Base-by-base conservation (phyloP, 2,329 filamentous ascomycete species). In the Colletotrichum phormii region DNA sequence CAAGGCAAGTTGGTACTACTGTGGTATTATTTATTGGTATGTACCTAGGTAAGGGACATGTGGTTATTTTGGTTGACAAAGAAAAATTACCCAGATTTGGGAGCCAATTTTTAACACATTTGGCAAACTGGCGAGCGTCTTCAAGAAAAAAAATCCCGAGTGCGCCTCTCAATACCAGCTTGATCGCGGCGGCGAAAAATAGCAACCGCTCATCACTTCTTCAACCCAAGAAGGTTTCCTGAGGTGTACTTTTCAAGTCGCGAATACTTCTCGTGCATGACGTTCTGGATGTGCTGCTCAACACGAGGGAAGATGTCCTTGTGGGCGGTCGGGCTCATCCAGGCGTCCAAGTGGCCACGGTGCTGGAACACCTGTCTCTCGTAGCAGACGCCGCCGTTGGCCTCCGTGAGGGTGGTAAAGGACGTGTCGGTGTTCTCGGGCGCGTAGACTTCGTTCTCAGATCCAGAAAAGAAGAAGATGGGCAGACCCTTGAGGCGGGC, bases 271-370 rank as follows among this genome's bases (percentile, higher is more conserved):
- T 24, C 29, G 1, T n/a, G 46, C 5, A 35, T 12, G n/a, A 72
- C 59, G 6, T 69, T 72, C n/a, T 61, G 12, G 1, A 72, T 72
- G 55, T 70, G 66, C 7, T 60, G 58, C 5, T 70, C 22, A 5
- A 78, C 72, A 35, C 74, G 55, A 5, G 77, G 77, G 63, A 74
- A 79, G 1, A 78, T 75, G 29, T 77, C 77, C 55, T 67, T 46
- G 35, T 75, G 67, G 2, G 77, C 72, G 3, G 55, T 72, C 0
- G 76, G 49, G 12, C 77, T 76, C 75, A 79, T 78, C 77, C 78
- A 79, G n/a, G 72, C 72, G 54, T 79, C 77, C 31, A 79, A 31
- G 51, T 79, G 77, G 9, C 78, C 77, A 29, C 75, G 75, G 15
- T 71, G 75, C 9, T 62, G 49, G 35, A 79, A 76, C 5, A 79